These are phyloP conservation scores for Starmerella cellae DNA, from an alignment of 805 yeast genomes.

Conservation along the genomic window DNA sequence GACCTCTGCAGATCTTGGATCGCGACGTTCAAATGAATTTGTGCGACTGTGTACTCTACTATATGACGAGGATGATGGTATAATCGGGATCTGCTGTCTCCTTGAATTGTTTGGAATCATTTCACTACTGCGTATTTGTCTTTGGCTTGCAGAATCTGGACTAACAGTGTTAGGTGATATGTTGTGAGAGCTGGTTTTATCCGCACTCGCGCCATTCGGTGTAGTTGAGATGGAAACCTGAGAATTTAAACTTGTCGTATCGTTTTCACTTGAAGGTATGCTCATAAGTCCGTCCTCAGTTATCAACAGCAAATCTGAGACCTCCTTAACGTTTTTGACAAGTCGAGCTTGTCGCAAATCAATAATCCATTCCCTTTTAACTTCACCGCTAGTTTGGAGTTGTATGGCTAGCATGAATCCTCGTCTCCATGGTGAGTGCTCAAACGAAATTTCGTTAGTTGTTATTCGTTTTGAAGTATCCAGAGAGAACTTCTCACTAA, in stretches of 20 bases:
- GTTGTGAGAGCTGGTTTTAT: too few species aligned
- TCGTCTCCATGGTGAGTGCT: conserved; percentile 1
- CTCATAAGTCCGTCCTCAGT: conserved; percentile 1
- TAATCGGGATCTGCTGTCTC: too few species aligned
- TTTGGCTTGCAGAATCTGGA: too few species aligned
- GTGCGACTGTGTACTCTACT: too few species aligned
- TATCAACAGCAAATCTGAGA: not conserved
- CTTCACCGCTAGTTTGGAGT: not conserved
- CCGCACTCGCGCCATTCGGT: too few species aligned
- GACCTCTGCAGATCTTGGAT: too few species aligned
- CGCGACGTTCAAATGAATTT: too few species aligned
- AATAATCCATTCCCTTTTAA: conserved; percentile 6
- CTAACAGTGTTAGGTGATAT: too few species aligned
- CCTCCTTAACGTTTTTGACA: not conserved
- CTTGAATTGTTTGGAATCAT: too few species aligned
- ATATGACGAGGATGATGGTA: too few species aligned
- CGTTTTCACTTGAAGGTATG: not conserved
- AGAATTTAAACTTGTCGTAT: not conserved
- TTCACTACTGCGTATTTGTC: too few species aligned
- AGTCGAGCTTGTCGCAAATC: conserved; percentile 10
- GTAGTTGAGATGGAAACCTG: too few species aligned
- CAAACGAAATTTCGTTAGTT: conserved; percentile 4
- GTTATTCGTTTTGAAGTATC: not conserved
- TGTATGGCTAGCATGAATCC: conserved; percentile 12
- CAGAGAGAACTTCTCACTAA: conserved; percentile 10